These are phyloP conservation scores for Pleurotus sapidus DNA, from an alignment of 768 basidiomycete species.

Conservation along the genomic window DNA sequence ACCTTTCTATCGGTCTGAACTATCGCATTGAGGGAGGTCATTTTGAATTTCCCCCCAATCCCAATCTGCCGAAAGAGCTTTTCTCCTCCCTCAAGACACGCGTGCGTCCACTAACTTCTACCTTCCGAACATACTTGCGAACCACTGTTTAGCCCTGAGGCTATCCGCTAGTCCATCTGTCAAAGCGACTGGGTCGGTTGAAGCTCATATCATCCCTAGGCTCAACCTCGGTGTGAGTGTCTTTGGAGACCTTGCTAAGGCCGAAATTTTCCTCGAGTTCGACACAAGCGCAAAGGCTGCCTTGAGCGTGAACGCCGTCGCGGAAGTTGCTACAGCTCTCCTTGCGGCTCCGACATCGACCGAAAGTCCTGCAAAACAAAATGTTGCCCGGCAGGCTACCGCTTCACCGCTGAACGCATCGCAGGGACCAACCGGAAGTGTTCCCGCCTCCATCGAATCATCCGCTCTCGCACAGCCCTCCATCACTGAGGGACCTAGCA, in stretches of 20 bases:
- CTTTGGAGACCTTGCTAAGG: conserved; percentile 31
- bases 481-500: neutral
- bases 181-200: conserved; percentile 36
- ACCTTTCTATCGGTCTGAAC: conserved; percentile 38
- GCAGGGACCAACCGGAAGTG: neutral
- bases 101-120: conserved; percentile 28
- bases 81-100: conserved; percentile 33
- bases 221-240: conserved; percentile 43
- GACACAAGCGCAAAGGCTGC: conserved; percentile 32
- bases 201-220: conserved; percentile 47
- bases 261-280: conserved; percentile 38
- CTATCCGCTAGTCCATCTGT: conserved; percentile 37
- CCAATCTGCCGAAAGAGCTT: conserved; percentile 19
- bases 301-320: conserved; percentile 21
- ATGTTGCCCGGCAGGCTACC: neutral
- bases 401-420: neutral
- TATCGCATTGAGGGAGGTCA: conserved; percentile 39
- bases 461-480: neutral
- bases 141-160: conserved; percentile 28
- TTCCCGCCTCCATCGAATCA: neutral
- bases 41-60: conserved; percentile 40
- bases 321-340: conserved; percentile 11
- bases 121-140: neutral
- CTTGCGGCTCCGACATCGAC: neutral
- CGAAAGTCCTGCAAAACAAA: neutral